A percentile compares a stretch with the other conserved stretches of the same genome.
phyloP scores from a whole-genome alignment of 2,329 filamentous ascomycete species.

The Aspergillus sp. region DNA sequence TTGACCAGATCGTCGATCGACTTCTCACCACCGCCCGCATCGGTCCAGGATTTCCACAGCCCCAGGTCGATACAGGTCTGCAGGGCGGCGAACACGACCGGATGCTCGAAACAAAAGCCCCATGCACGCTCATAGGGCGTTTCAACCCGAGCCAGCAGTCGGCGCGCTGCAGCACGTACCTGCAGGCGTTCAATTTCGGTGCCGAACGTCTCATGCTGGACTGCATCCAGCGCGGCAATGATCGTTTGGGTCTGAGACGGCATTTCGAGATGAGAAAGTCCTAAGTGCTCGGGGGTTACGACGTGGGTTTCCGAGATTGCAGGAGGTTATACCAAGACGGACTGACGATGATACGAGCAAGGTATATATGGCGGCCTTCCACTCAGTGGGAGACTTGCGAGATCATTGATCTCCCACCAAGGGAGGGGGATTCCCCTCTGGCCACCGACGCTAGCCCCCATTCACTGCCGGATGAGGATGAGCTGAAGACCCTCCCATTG shows the following conservation, averaged over 20 bases:
- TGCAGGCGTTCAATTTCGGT: slow-evolving; percentile 24
- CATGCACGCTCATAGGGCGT: slow-evolving; percentile 33
- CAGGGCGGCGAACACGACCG: slow-evolving; percentile 29
- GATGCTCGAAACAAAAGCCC: slow-evolving; percentile 31
- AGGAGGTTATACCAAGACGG: no score
- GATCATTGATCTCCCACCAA: no score
- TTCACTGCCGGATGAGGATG: no score
- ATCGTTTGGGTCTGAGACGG: slow-evolving; percentile 14
- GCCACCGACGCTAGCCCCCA: no score
- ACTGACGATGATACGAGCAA: no score
- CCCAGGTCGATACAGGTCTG: slow-evolving; percentile 31
- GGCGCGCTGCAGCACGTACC: slow-evolving; percentile 27
- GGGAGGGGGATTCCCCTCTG: no score
- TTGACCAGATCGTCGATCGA: slow-evolving; percentile 27
- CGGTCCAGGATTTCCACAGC: slow-evolving; percentile 32
- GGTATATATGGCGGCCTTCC: no score
- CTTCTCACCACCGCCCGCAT: slow-evolving; percentile 26
- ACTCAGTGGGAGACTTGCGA: no score
- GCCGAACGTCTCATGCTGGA: slow-evolving; percentile 15
- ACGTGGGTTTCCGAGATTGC: no score
- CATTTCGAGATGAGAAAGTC: slow-evolving; percentile 3
- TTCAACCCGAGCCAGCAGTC: slow-evolving; percentile 30
- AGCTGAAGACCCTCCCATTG: no score
- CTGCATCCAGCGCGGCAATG: slow-evolving; percentile 17
- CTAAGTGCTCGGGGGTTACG: neutral